Percentiles rank a stretch among this genome's conserved stretches.
Conservation (phyloP, 768 basidiomycete species). For the Hypsizygus marmoreus region DNA sequence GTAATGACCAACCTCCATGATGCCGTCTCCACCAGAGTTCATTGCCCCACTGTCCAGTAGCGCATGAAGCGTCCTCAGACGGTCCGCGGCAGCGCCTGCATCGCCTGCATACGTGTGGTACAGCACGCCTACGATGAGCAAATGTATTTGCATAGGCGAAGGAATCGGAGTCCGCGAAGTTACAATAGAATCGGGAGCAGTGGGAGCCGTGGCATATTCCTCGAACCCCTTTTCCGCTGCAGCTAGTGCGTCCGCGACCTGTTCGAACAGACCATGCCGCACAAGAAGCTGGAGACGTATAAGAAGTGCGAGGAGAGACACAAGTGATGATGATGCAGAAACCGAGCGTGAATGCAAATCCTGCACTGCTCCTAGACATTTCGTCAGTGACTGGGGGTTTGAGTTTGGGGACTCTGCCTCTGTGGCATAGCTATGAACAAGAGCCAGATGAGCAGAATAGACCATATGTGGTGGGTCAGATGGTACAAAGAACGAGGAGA, state of each 20-base stretch:
- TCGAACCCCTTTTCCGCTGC: conserved; percentile 40
- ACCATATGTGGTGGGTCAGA: conserved; percentile 48
- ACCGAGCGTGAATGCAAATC: conserved; percentile 36
- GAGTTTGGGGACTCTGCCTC: conserved; percentile 12
- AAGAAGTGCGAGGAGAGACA: conserved; percentile 53
- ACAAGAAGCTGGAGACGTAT: conserved; percentile 60
- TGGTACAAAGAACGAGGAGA: conserved; percentile 43
- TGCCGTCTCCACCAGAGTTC: conserved; percentile 35
- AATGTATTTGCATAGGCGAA: conserved; percentile 48
- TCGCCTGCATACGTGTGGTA: conserved; percentile 64
- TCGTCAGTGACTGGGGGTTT: too few species aligned
- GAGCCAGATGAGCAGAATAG: conserved; percentile 58
- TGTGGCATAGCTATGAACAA: conserved; percentile 40
- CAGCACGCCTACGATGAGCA: conserved; percentile 61
- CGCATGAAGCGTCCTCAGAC: conserved; percentile 63
- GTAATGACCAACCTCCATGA: conserved; percentile 33
- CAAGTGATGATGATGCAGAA: conserved; percentile 17
- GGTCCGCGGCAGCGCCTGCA: conserved; percentile 44
- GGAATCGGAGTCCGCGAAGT: conserved; percentile 20
- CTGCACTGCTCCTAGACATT: conserved; percentile 34
- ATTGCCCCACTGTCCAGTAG: conserved; percentile 63
- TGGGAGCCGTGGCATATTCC: not conserved
- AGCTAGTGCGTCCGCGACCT: conserved; percentile 48
- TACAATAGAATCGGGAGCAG: not conserved
- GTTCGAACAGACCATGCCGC: conserved; percentile 54